These are phyloP conservation scores for Arctostaphylos glauca DNA, from an alignment of 148 eudicot genomes.

Conservation along the genomic window DNA sequence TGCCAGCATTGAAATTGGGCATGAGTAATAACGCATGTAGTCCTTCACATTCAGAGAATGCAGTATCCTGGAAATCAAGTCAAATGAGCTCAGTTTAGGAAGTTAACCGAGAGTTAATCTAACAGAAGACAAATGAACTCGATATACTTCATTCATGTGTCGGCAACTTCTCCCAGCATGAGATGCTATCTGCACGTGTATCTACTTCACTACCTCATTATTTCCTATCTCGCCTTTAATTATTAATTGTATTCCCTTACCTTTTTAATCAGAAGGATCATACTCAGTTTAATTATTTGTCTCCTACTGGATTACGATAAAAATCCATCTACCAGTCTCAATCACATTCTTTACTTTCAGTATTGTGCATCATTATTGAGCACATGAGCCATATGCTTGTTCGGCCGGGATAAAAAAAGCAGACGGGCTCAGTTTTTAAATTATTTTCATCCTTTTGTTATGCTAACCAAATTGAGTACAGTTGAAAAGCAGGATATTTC, in stretches of 20 bases:
- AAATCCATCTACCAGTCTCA: not conserved
- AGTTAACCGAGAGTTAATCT: not conserved
- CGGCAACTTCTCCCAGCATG: not conserved
- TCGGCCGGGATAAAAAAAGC: not conserved
- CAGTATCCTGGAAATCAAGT: not conserved
- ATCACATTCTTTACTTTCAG: not conserved
- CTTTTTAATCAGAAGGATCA: not conserved
- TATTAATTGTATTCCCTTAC: not conserved
- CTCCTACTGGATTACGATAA: not conserved
- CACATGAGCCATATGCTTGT: not conserved
- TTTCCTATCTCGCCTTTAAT: not conserved
- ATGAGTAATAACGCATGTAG: not conserved
- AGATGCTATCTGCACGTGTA: not conserved
- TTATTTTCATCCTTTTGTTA: not conserved
- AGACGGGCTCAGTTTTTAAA: not conserved
- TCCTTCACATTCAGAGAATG: not conserved
- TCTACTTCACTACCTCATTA: not conserved
- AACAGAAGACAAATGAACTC: not conserved
- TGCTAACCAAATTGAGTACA: not conserved
- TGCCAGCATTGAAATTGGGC: not conserved
- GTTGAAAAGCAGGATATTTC: not conserved
- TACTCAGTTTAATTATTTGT: not conserved
- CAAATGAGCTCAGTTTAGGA: not conserved
- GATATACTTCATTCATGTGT: not conserved
- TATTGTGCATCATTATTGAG: not conserved